Base-by-base conservation (phyloP, 495 filamentous ascomycete species). In the Penicillium paxilli region DNA sequence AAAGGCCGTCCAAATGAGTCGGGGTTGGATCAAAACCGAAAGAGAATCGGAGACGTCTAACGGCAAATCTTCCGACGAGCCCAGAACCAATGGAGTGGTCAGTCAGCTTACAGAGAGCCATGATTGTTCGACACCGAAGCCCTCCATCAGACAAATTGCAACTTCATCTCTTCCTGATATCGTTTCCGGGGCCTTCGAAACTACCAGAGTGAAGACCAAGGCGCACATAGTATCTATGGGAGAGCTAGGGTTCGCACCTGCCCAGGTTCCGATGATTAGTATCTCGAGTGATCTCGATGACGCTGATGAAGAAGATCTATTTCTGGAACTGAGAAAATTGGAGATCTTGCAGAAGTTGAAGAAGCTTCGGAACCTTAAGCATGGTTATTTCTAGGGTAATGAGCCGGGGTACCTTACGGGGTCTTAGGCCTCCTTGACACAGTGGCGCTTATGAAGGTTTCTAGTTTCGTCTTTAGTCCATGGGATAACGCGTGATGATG, bases 1-100 rank as follows among this genome's bases (percentile, higher is more conserved):
- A 48, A 85, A 88, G 57, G 92, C 92, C 1, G 92, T 96, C 1
- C 77, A 87, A 49, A 96, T 95, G 88, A 87, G 87, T 61, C 80
- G 78, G 51, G 92, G 92, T 19, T 97, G 92, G 92, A 72, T 70
- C 44, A 38, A 42, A 14, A 37, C 51, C 5, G 51, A 51, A 1
- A 32, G 12, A 2, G 2, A 26, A n/a, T 11, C 40, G 5, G 22
- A 62, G 6, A 11, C 35, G 24, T 24, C 33, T 5, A 42, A 5
- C 9, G 2, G 46, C n/a, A 5, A 28, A 2, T 44, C 44, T 1
- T 9, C 16, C 10, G n/a, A n/a, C n/a, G 25, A 57, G 20, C 5
- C 23, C 23, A 24, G 3, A 7, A 11, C 23, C 12, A 45, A 33
- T 9, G 30, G 30, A 30, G 33, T 2, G 3, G 25, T 35, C 1